These are phyloP conservation scores for Paramecium caudatum DNA, from an alignment of 73 alveolate genomes.

Conservation along the genomic window DNA sequence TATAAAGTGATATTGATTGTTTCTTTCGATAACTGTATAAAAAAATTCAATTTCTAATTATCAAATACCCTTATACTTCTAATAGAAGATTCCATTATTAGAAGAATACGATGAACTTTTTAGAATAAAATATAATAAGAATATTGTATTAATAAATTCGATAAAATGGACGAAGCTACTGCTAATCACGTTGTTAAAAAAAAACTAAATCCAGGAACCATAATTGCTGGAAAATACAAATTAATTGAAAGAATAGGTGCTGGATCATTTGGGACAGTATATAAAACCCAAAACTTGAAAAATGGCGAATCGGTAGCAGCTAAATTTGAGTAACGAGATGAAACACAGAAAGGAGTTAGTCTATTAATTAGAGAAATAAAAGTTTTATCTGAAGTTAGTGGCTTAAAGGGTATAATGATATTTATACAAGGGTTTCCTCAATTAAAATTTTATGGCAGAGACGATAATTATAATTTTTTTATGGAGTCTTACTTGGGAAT, in stretches of 20 bases:
- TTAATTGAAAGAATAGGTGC: constrained; percentile 82
- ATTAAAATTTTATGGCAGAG: constrained; percentile 76
- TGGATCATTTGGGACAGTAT: constrained; percentile 88
- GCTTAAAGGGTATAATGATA: not conserved
- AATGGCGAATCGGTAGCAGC: constrained; percentile 83
- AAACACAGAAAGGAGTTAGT: constrained; percentile 76
- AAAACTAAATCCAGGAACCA: constrained; percentile 45
- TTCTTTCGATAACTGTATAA: no score
- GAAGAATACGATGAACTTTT: no score
- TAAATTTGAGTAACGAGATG: constrained; percentile 84
- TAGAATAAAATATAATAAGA: no score
- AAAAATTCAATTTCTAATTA: no score
- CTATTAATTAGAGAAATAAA: constrained; percentile 80
- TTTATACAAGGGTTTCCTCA: constrained; percentile 77
- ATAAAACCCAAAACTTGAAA: constrained; percentile 80
- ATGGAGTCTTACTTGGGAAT: constrained; percentile 83
- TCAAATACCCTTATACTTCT: no score
- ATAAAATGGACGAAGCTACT: not conserved
- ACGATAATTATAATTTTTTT: constrained; percentile 79
- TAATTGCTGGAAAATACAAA: constrained; percentile 58
- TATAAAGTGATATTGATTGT: no score
- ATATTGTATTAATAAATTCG: not conserved
- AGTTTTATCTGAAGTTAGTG: constrained; percentile 76
- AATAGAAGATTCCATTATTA: no score
- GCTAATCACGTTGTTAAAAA: not conserved